Conservation (phyloP, 805 yeast species). For the Cyberlindnera suaveolens region DNA sequence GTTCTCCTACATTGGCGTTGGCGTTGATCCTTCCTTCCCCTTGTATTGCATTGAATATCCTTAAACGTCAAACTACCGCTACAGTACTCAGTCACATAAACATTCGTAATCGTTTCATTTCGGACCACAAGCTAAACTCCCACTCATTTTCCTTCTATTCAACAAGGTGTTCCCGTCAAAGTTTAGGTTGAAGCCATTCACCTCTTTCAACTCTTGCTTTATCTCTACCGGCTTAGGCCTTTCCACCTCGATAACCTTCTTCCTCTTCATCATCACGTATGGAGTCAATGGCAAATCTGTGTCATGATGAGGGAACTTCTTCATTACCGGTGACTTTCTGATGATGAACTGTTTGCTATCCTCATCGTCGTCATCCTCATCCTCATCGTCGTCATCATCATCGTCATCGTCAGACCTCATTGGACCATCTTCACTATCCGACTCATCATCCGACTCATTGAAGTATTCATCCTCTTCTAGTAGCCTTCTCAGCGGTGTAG, state of each 20-base stretch:
- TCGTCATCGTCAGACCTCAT: constrained; percentile 5
- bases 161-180: constrained; percentile 23
- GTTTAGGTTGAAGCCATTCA: constrained; percentile 20
- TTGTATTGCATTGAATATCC: no score
- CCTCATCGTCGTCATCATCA: constrained; percentile 3
- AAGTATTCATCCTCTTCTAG: constrained; percentile 23
- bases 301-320: constrained; percentile 12
- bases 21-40: no score
- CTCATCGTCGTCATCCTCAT: constrained; percentile 5
- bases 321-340: constrained; percentile 15
- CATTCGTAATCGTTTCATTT: neutral
- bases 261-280: constrained; percentile 6
- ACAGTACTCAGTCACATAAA: no score
- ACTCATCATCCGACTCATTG: constrained; percentile 21
- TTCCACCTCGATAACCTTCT: neutral
- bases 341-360: constrained; percentile 5
- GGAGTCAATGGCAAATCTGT: constrained; percentile 16
- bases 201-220: constrained; percentile 9
- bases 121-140: constrained; percentile 15
- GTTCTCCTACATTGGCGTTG: no score
- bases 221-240: neutral
- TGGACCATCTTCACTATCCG: constrained; percentile 5
- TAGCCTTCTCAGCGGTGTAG: constrained; percentile 20
- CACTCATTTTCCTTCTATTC: constrained; percentile 22
- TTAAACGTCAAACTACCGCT: no score